Conservation (phyloP, 768 basidiomycete species). For the Cyclocybe cylindracea region DNA sequence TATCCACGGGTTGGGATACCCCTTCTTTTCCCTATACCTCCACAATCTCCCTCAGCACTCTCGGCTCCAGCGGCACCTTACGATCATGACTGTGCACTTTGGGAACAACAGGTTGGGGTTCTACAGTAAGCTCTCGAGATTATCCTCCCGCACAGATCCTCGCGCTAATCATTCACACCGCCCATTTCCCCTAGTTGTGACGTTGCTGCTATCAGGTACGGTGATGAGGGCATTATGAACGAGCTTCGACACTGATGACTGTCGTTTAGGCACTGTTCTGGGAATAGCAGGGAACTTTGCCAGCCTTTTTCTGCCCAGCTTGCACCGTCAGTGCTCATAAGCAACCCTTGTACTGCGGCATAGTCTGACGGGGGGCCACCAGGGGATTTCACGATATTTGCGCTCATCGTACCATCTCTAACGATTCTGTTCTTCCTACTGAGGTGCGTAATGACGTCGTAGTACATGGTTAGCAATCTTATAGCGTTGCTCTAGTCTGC, state of each 20-base stretch:
- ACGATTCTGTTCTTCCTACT: constrained; percentile 66
- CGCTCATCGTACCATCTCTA: constrained; percentile 62
- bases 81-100: constrained; percentile 62
- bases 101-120: constrained; percentile 52
- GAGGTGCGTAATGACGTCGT: constrained; percentile 40
- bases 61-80: background rate
- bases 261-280: constrained; percentile 50
- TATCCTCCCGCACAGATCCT: background rate
- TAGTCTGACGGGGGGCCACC: background rate
- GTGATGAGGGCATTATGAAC: background rate
- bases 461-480: background rate
- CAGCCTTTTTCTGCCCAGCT: constrained; percentile 60
- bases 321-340: constrained; percentile 51
- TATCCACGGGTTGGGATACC: constrained; percentile 9
- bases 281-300: constrained; percentile 73
- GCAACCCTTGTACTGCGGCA: background rate
- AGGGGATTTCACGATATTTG: constrained; percentile 76
- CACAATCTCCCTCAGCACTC: constrained; percentile 2
- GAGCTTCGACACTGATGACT: background rate
- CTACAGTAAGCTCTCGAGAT: constrained; percentile 41
- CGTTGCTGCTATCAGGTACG: constrained; percentile 46
- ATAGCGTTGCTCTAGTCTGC: constrained; percentile 42
- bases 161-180: constrained; percentile 6
- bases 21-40: constrained; percentile 3
- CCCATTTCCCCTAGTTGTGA: constrained; percentile 32